phyloP scores from a whole-genome alignment of 2,329 filamentous ascomycete species.

The Mollisia scopiformis region DNA sequence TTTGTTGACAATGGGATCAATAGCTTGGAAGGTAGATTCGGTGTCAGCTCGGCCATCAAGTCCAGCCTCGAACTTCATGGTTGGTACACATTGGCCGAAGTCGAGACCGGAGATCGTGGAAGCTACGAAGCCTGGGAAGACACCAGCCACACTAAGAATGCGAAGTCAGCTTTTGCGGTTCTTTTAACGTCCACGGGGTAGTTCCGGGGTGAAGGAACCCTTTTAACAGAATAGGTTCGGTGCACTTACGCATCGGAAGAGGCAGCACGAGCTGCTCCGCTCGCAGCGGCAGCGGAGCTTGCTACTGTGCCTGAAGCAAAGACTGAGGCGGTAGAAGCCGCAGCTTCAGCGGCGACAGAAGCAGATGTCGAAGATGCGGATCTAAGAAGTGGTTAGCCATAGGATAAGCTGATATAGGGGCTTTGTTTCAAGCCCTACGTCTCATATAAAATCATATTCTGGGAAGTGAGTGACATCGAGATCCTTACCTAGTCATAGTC shows the following conservation, averaged over 20 bases:
- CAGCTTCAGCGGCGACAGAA: no score
- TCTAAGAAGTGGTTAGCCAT: background rate
- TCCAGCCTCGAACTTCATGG: constrained; percentile 59
- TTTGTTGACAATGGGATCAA: constrained; percentile 60
- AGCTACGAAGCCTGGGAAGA: constrained; percentile 20
- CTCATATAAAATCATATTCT: background rate
- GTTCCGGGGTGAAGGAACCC: no score
- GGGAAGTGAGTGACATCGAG: background rate
- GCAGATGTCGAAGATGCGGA: background rate
- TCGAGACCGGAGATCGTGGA: constrained; percentile 40
- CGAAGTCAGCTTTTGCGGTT: no score
- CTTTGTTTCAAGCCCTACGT: background rate
- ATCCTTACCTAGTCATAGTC: constrained; percentile 17
- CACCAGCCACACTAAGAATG: constrained; percentile 19
- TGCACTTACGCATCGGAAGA: constrained; percentile 12
- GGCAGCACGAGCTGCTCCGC: background rate
- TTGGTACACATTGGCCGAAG: constrained; percentile 53
- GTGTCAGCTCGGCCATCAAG: constrained; percentile 52
- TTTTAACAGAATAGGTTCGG: no score
- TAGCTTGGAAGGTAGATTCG: constrained; percentile 71
- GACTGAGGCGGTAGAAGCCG: background rate
- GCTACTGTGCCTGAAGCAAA: constrained; percentile 3
- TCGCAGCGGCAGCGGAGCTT: constrained; percentile 4
- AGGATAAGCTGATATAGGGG: background rate
- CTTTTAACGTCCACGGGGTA: no score